Evolutionary conservation across 2,329 filamentous ascomycete species (phyloP), one percentile per base, ranked within the genome.

Genomic region (Penicillium sp.): DNA sequence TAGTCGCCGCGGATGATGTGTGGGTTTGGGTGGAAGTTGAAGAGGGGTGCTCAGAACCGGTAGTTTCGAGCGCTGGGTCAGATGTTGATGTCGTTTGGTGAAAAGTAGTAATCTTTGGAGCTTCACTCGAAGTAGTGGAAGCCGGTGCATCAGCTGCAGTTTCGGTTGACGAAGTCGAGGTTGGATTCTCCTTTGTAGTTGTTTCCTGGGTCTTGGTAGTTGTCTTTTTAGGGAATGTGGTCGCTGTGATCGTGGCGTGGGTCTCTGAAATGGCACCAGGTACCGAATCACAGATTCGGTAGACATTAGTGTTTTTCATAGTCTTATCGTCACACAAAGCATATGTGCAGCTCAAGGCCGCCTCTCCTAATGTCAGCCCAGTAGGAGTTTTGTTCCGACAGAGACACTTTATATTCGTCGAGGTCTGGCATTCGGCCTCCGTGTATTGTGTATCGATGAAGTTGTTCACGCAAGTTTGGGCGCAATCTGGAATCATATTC

Each of bases 331-430:
- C 68, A 67, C 88, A 91, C 12, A 70, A 72, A 2, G 82, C 82
- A 7, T 81, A 75, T 27, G 89, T 79, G 68, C 88, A 91, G 63
- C 86, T 82, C 55, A 90, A 71, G 4, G 84, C 86, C 9, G 80
- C 87, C 71, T 91, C 88, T n/a, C 86, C 87, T 41, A 90, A 64
- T 1, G 88, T 90, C 61, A 85, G 87, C 8, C 84, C 86, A 24
- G 80, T 80, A 10, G 68, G 71, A 7, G 86, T 86, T 27, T 76
- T 75, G 51, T 78, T 77, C 30, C 79, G 78, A 68, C 88, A 91
- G 6, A 91, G 76, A 59, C 86, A 90, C 62, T 78, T 72, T 59
- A 90, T 67, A 21, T 85, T 78, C 9, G 80, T 76, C 12, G 72
- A 71, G 27, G 70, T 64, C 24, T 76, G 41, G 68, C 65, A 43